These are phyloP conservation scores for Pseudoneurospora amorphoporcata DNA, from an alignment of 495 filamentous ascomycete species.

Conservation along the genomic window DNA sequence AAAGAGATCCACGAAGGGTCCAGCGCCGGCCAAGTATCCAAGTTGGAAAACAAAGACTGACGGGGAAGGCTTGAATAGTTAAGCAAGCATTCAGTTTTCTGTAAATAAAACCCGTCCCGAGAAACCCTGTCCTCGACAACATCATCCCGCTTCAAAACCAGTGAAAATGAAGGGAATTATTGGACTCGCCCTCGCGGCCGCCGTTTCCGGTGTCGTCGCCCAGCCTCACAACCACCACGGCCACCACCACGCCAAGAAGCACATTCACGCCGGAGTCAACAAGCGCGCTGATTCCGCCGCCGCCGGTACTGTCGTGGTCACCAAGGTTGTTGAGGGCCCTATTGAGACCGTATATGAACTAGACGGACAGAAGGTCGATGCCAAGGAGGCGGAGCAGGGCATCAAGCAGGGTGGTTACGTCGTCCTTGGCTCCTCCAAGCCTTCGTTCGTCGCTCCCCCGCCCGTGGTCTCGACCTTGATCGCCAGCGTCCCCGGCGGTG, in stretches of 20 bases:
- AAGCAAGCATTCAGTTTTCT: background rate
- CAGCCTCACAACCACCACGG: conserved; percentile 39
- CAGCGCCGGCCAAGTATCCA: background rate
- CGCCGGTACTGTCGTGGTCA: conserved; percentile 23
- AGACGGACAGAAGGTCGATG: conserved; percentile 42
- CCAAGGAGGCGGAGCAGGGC: conserved; percentile 49
- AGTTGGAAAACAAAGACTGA: background rate
- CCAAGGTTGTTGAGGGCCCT: conserved; percentile 32
- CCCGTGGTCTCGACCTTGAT: conserved; percentile 17
- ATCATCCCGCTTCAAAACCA: conserved; percentile 7
- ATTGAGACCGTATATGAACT: conserved; percentile 51
- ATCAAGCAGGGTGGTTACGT: conserved; percentile 45
- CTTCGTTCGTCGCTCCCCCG: conserved; percentile 32
- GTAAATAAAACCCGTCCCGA: background rate
- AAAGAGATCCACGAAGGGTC: background rate
- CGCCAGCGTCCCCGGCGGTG: conserved; percentile 10
- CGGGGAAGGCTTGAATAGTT: background rate
- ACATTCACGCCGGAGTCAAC: conserved; percentile 24
- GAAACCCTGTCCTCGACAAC: background rate
- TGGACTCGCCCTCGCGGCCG: conserved; percentile 37
- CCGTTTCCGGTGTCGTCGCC: conserved; percentile 31
- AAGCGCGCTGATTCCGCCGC: conserved; percentile 33
- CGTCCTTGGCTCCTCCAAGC: conserved; percentile 37
- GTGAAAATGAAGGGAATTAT: conserved; percentile 40
- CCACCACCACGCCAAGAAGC: conserved; percentile 27